Evolutionary conservation across 1,139 yeast species (phyloP).

Genomic region (Blastobotrys malaysiensis): DNA sequence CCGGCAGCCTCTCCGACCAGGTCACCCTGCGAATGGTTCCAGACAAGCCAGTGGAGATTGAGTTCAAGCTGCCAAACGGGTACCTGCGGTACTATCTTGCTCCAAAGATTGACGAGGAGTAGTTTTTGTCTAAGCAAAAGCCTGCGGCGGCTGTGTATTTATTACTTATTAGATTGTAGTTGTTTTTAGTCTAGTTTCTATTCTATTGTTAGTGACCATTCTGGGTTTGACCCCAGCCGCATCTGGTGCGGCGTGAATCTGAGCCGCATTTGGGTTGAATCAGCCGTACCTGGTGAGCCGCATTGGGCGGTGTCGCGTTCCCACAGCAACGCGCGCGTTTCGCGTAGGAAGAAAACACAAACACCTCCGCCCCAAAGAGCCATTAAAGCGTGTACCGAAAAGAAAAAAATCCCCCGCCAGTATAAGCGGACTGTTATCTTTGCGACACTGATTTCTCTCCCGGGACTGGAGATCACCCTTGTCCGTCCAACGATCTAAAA

Average conservation of each 20-base stretch:
- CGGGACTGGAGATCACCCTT: background rate
- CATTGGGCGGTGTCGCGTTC: too few relatives aligned
- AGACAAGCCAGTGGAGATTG: slow-evolving; percentile 91
- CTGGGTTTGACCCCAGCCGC: too few relatives aligned
- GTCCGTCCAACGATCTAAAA: background rate
- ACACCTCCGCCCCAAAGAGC: background rate
- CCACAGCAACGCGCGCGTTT: background rate
- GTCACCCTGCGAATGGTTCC: slow-evolving; percentile 85
- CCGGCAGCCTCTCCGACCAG: slow-evolving; percentile 67
- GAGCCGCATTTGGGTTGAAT: too few relatives aligned
- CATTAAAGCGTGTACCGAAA: background rate
- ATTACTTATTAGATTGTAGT: background rate
- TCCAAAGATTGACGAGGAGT: slow-evolving; percentile 93
- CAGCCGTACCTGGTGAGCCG: too few relatives aligned
- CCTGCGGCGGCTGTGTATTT: background rate
- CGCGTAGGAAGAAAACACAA: background rate
- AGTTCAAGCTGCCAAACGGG: slow-evolving; percentile 88
- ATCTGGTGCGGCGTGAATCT: background rate
- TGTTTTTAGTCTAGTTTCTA: background rate
- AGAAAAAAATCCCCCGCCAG: background rate
- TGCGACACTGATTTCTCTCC: background rate
- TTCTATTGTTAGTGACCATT: background rate
- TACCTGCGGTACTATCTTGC: slow-evolving; percentile 94
- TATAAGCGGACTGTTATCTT: background rate
- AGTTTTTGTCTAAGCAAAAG: slow-evolving; percentile 23